Base-by-base conservation (phyloP, 2,329 filamentous ascomycete species). In the Calonectria ilicicola region DNA sequence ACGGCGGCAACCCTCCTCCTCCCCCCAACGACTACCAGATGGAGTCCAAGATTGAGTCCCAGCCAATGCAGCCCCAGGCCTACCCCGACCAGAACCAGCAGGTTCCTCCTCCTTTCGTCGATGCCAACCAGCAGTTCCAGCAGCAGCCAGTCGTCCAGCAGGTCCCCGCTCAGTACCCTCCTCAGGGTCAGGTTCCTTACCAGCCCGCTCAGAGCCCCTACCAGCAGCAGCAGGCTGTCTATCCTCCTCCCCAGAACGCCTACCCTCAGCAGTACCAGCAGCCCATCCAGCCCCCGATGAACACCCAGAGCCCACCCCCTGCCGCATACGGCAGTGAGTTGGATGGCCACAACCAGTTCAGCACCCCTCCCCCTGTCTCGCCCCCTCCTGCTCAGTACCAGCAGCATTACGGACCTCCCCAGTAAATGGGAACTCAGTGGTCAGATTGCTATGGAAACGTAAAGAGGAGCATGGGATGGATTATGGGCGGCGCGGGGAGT, bases 11-110 rank as follows among this genome's bases (percentile, higher is more conserved):
- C 21, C 68, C 44, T 23, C n/a, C n/a, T 21, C n/a, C 44, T 26
- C 6, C 44, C n/a, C 2, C 73, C 67, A 76, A 80, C 72, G 80
- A 76, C 53, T 79, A 81, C 74, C 81, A 82, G 73, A 82, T 83
- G 80, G 83, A 85, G 76, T 74, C 72, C 73, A 84, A 83, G 79
- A 62, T 75, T 14, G 76, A 79, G 75, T 51, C 76, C 2, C 76
- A 75, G 40, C 76, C 80, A 35, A 72, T 76, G 65, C 49, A 70
- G 15, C 70, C 78, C 46, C 75, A 79, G 26, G 64, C 75, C 29
- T 77, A 77, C 56, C 70, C 74, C 42, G 66, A 73, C 51, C 75
- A 78, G 21, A 76, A 69, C 8, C 74, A 76, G 72, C 46, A 56
- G 4, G 72, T 70, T 49, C 72, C 71, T 49, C 72, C 71, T 21